These are phyloP conservation scores for Populus hybrid DNA, from an alignment of 441 rosid species.

Conservation along the genomic window DNA sequence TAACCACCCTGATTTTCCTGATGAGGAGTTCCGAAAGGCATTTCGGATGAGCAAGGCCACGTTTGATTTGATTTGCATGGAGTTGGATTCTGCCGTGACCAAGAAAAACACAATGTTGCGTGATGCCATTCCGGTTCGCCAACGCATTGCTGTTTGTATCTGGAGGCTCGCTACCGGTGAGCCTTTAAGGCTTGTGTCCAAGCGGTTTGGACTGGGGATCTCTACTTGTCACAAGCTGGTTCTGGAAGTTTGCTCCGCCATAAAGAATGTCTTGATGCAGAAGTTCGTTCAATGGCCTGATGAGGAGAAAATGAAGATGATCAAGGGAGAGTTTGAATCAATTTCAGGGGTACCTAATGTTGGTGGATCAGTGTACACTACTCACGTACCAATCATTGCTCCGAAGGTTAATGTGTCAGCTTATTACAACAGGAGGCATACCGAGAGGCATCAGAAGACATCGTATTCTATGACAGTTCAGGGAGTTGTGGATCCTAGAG, in stretches of 20 bases:
- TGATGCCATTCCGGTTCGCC: constrained; percentile 85
- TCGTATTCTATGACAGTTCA: constrained; percentile 83
- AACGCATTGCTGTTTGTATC: constrained; percentile 82
- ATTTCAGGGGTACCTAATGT: constrained; percentile 59
- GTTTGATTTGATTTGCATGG: constrained; percentile 62
- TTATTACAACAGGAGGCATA: constrained; percentile 74
- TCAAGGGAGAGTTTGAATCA: constrained; percentile 46
- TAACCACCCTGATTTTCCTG: constrained; percentile 58
- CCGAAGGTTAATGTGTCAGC: constrained; percentile 65
- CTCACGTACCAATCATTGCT: constrained; percentile 75
- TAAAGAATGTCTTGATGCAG: constrained; percentile 61
- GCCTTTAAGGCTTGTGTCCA: constrained; percentile 76
- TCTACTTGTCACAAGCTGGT: constrained; percentile 94
- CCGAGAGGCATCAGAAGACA: constrained; percentile 80
- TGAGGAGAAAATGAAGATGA: constrained; percentile 34
- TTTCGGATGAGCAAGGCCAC: constrained; percentile 82
- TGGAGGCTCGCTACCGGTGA: constrained; percentile 88
- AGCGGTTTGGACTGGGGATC: constrained; percentile 76
- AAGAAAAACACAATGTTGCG: constrained; percentile 88
- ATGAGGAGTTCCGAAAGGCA: constrained; percentile 60
- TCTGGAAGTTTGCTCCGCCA: constrained; percentile 79
- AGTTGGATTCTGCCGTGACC: constrained; percentile 59
- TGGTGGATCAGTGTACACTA: constrained; percentile 82
- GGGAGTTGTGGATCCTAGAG: constrained; percentile 70
- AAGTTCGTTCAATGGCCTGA: constrained; percentile 72